phyloP scores from a whole-genome alignment of 176 grass and related monocot species.

The Pontederia crassipes region DNA sequence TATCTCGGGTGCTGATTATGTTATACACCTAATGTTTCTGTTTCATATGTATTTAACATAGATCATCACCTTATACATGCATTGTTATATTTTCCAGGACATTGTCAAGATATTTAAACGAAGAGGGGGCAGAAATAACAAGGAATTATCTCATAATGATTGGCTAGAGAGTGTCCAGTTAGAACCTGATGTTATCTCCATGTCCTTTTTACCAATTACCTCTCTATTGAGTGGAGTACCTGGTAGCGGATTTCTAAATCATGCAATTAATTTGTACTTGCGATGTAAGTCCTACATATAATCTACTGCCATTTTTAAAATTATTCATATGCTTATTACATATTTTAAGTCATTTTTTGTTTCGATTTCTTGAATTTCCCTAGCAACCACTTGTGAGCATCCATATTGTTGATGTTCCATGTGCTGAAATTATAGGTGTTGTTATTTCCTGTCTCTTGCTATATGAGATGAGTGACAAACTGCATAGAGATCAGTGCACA shows the following conservation, averaged over 20 bases:
- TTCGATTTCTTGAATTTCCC: background rate
- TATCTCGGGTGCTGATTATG: conserved; percentile 9
- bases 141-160: conserved; percentile 51
- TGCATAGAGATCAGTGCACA: too few species aligned
- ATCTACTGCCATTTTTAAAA: background rate
- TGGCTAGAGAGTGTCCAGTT: conserved; percentile 74
- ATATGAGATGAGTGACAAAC: too few species aligned
- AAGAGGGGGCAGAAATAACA: conserved; percentile 84
- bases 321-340: background rate
- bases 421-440: too few species aligned
- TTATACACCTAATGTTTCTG: background rate
- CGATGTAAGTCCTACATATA: conserved; percentile 39
- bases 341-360: background rate
- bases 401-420: too few species aligned
- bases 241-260: conserved; percentile 91
- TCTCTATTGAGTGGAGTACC: conserved; percentile 93
- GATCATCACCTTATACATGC: conserved; percentile 1
- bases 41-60: background rate
- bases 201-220: conserved; percentile 97
- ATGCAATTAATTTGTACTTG: conserved; percentile 94
- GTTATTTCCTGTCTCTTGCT: too few species aligned
- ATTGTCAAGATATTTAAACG: conserved; percentile 59
- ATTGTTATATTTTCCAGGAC: conserved; percentile 38
- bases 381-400: background rate
- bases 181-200: conserved; percentile 80